A percentile compares a stretch with the other conserved stretches of the same genome.
Conservation (phyloP, 2,329 filamentous ascomycete genomes). For the Aspergillus sergii region DNA sequence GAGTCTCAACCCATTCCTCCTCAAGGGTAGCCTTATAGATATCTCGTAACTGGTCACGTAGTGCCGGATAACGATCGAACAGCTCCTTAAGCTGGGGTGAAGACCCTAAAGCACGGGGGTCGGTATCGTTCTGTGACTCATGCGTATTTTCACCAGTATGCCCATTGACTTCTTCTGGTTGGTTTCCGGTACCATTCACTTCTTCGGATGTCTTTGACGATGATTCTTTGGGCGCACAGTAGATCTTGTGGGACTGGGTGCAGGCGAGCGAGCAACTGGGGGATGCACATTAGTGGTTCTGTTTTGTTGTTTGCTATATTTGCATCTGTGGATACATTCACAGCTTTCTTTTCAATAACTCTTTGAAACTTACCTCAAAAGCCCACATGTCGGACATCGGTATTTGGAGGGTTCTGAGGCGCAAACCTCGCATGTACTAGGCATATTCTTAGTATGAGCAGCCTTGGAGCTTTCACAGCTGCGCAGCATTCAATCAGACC, state of each 20-base stretch:
- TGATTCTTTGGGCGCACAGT: conserved; percentile 39
- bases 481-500: conserved; percentile 16
- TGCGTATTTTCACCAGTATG: conserved; percentile 9
- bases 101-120: conserved; percentile 23
- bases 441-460: conserved; percentile 28
- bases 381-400: conserved; percentile 41
- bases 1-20: conserved; percentile 43
- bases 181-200: conserved; percentile 12
- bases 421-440: conserved; percentile 41
- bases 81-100: conserved; percentile 41
- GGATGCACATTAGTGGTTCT: neutral
- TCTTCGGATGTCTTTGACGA: conserved; percentile 18
- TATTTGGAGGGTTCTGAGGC: conserved; percentile 41
- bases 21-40: conserved; percentile 46
- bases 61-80: conserved; percentile 40
- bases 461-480: conserved; percentile 13
- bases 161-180: conserved; percentile 13
- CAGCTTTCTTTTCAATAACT: neutral
- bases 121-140: conserved; percentile 9
- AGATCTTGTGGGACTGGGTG: conserved; percentile 48
- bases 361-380: conserved; percentile 37
- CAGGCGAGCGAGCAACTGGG: conserved; percentile 51
- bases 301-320: neutral
- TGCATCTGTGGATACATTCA: neutral
- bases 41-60: conserved; percentile 43